Evolutionary conservation across 2,329 filamentous ascomycete genomes (phyloP).

Genomic region (Fusarium caatingaense): DNA sequence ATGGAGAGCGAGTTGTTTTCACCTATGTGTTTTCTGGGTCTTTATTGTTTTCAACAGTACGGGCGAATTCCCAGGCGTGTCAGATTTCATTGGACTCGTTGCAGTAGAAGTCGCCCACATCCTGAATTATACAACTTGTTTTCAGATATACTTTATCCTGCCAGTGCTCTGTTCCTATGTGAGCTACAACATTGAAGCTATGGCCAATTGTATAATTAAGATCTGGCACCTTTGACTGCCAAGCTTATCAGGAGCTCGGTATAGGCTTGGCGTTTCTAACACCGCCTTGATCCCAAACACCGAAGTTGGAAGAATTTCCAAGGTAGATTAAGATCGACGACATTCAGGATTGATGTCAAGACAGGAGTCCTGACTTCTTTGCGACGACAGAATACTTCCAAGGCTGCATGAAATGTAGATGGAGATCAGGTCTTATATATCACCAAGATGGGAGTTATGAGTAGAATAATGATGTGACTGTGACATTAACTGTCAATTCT

Average conservation of each 20-base stretch:
- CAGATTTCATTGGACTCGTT: background rate
- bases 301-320: background rate
- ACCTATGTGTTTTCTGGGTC: background rate
- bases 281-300: background rate
- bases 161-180: background rate
- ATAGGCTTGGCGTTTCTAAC: slow-evolving; percentile 12
- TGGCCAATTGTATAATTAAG: background rate
- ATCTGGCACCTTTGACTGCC: slow-evolving; percentile 2
- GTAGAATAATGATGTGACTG: slow-evolving; percentile 17
- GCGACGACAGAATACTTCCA: background rate
- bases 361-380: background rate
- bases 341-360: slow-evolving; percentile 2
- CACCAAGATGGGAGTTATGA: background rate
- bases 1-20: background rate
- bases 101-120: background rate
- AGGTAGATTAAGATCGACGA: slow-evolving; percentile 23
- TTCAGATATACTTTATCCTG: background rate
- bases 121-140: background rate
- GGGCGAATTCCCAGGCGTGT: background rate
- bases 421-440: background rate
- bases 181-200: background rate
- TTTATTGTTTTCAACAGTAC: background rate
- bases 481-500: slow-evolving; percentile 39
- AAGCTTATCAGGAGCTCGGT: slow-evolving; percentile 9
- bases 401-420: background rate